Percentiles rank a stretch among this genome's conserved stretches.
phyloP scores from a whole-genome alignment of 1,139 yeast species.

The Candida dubliniensis region DNA sequence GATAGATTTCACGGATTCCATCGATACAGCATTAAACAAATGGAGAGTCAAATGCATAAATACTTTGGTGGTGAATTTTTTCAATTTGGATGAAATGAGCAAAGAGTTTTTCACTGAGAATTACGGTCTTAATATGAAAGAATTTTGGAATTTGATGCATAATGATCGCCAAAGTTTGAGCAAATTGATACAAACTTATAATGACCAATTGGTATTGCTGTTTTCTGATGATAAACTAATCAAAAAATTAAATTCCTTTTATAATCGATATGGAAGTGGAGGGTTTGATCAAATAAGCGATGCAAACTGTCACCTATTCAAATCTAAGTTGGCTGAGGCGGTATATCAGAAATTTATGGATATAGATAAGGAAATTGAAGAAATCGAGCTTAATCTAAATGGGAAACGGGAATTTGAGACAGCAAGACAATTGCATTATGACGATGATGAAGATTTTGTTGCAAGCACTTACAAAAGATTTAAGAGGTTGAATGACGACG shows the following conservation, averaged over 20 bases:
- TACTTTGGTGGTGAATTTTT: constrained; percentile 31
- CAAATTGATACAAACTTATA: constrained; percentile 21
- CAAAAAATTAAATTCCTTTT: constrained; percentile 21
- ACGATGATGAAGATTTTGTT: constrained; percentile 47
- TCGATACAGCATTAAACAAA: constrained; percentile 22
- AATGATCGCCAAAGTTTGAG: constrained; percentile 21
- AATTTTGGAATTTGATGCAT: constrained; percentile 21
- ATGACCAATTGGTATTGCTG: constrained; percentile 21
- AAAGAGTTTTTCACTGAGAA: constrained; percentile 23
- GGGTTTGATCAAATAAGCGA: constrained; percentile 16
- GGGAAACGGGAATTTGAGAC: constrained; percentile 45
- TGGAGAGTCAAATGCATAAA: constrained; percentile 39
- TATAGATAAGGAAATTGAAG: constrained; percentile 29
- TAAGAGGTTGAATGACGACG: constrained; percentile 50
- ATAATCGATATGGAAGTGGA: constrained; percentile 11
- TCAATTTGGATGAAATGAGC: constrained; percentile 19
- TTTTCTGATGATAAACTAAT: constrained; percentile 27
- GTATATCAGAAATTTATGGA: constrained; percentile 37
- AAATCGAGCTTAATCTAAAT: constrained; percentile 26
- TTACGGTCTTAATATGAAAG: constrained; percentile 32
- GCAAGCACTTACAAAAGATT: constrained; percentile 49
- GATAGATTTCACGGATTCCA: constrained; percentile 15
- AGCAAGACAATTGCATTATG: constrained; percentile 49
- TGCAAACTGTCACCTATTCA: constrained; percentile 39
- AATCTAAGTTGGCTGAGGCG: constrained; percentile 39